Evolutionary conservation across 208 protist species (phyloP).

Genomic region (Trypanosoma congolense): DNA sequence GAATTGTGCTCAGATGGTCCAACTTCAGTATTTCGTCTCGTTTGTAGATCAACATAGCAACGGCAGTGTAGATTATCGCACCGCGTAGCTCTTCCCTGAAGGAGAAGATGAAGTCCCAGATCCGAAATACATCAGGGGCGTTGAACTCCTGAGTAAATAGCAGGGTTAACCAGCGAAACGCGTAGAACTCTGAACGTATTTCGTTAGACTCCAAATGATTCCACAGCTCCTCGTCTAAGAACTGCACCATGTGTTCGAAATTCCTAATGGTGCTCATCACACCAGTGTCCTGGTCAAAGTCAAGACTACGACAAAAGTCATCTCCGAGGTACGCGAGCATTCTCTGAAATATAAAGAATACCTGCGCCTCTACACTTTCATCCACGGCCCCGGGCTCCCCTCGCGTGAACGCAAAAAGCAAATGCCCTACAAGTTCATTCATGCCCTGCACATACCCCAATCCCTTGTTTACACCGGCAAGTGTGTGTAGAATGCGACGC

Average conservation of each 20-base stretch:
- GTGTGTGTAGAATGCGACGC: conserved; percentile 62
- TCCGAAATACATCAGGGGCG: conserved; percentile 55
- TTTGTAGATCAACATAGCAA: conserved; percentile 51
- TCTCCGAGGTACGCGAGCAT: conserved; percentile 65
- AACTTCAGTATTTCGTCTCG: conserved; percentile 33
- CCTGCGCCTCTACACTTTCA: conserved; percentile 36
- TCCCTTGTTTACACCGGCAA: conserved; percentile 57
- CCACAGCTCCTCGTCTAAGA: conserved; percentile 54
- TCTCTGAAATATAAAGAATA: conserved; percentile 80
- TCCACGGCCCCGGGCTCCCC: conserved; percentile 31
- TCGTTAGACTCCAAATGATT: conserved; percentile 36
- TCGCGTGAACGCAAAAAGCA: conserved; percentile 61
- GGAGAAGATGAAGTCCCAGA: conserved; percentile 88
- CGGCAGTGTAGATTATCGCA: conserved; percentile 45
- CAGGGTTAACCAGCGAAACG: conserved; percentile 82
- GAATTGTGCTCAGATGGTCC: conserved; percentile 33
- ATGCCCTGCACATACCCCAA: conserved; percentile 82
- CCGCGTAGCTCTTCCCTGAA: conserved; percentile 51
- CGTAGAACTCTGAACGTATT: conserved; percentile 61
- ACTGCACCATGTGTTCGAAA: conserved; percentile 62
- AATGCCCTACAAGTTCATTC: conserved; percentile 75
- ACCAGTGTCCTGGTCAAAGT: conserved; percentile 49
- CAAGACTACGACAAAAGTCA: conserved; percentile 61
- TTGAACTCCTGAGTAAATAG: conserved; percentile 87
- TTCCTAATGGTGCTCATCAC: conserved; percentile 49